phyloP scores from a whole-genome alignment of 257 asterid genomes.

The Nicotiana paniculata region DNA sequence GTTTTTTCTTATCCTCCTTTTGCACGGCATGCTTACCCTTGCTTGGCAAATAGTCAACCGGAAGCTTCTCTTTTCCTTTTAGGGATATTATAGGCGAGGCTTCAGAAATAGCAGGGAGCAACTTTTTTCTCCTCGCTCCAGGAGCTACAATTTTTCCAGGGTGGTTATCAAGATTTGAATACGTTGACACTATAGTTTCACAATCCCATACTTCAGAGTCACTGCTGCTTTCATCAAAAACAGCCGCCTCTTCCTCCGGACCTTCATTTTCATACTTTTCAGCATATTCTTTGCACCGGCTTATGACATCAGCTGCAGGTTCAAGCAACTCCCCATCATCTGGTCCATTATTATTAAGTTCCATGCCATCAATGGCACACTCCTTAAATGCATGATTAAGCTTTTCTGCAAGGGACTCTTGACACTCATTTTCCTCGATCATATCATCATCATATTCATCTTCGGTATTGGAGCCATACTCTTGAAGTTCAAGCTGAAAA shows the following conservation, averaged over 20 bases:
- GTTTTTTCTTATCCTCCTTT: constrained; percentile 22
- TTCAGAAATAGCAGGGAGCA: constrained; percentile 37
- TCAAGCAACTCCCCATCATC: constrained; percentile 47
- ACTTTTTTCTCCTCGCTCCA: constrained; percentile 58
- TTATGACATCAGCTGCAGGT: constrained; percentile 55
- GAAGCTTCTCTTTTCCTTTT: constrained; percentile 76
- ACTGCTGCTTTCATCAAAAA: constrained; percentile 69
- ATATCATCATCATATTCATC: constrained; percentile 39
- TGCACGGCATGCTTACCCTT: constrained; percentile 34
- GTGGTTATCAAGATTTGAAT: constrained; percentile 86
- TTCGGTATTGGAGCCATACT: constrained; percentile 62
- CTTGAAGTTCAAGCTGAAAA: constrained; percentile 68
- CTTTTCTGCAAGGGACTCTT: constrained; percentile 55
- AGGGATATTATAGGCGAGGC: constrained; percentile 51
- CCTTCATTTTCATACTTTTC: constrained; percentile 51
- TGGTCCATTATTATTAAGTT: neutral
- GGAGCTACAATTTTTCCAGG: constrained; percentile 88
- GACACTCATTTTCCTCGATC: constrained; percentile 40
- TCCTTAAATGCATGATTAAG: constrained; percentile 50
- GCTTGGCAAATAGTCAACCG: constrained; percentile 69
- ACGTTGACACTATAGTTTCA: constrained; percentile 79
- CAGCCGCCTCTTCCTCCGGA: constrained; percentile 36
- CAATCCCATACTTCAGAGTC: constrained; percentile 91
- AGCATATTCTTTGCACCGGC: constrained; percentile 62
- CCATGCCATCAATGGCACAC: constrained; percentile 15